These are phyloP conservation scores for Asterochloris sp. DNA, from an alignment of 139 green algal species.

Conservation along the genomic window DNA sequence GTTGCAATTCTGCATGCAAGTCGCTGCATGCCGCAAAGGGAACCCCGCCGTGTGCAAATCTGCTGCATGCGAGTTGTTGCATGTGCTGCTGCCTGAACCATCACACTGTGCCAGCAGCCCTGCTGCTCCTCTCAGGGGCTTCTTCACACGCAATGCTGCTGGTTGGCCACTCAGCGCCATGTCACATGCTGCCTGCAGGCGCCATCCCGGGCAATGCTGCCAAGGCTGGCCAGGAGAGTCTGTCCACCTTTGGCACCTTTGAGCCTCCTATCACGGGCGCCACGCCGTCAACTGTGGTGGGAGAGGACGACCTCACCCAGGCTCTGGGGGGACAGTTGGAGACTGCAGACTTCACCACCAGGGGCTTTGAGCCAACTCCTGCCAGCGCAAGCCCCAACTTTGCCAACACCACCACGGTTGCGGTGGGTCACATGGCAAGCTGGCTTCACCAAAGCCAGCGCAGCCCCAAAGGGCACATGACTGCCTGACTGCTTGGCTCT, in stretches of 20 bases:
- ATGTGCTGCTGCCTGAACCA: background rate
- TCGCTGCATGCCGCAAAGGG: too few relatives aligned
- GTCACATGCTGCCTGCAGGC: background rate
- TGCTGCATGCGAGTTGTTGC: background rate
- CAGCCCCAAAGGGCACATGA: too few relatives aligned
- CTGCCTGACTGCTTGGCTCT: too few relatives aligned
- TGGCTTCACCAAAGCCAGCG: too few relatives aligned
- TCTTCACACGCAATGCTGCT: background rate
- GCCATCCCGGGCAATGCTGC: background rate
- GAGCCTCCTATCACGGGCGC: background rate
- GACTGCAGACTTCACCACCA: background rate
- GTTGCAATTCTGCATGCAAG: too few relatives aligned
- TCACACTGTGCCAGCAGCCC: background rate
- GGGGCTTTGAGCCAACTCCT: constrained; percentile 6
- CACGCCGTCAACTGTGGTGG: constrained; percentile 16
- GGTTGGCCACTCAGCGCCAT: background rate
- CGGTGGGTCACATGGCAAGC: background rate
- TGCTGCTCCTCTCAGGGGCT: background rate
- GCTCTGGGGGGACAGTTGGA: background rate
- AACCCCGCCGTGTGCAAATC: too few relatives aligned
- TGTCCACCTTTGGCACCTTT: constrained; percentile 5
- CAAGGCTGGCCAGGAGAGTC: constrained; percentile 1
- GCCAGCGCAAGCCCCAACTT: background rate
- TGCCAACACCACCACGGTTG: constrained; percentile 1
- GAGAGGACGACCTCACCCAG: constrained; percentile 26